phyloP scores from a whole-genome alignment of 805 yeast genomes.

The Candida boleticola region DNA sequence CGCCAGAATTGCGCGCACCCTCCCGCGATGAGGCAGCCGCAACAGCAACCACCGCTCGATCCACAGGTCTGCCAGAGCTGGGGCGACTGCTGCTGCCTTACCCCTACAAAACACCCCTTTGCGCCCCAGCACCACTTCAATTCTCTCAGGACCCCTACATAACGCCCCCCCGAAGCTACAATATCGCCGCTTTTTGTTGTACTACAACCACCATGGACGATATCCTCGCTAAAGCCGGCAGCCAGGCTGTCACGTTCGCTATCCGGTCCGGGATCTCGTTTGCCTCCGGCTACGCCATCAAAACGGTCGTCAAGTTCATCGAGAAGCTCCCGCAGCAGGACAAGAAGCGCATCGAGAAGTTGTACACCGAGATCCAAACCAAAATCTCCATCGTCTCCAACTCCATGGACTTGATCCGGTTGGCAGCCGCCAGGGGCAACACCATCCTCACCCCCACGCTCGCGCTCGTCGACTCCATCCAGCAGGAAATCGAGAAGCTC shows the following conservation, averaged over 20 bases:
- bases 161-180: no score
- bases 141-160: no score
- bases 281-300: slow-evolving; percentile 72
- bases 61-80: no score
- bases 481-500: slow-evolving; percentile 56
- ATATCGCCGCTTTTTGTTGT: no score
- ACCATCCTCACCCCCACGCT: slow-evolving; percentile 55
- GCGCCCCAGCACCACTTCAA: no score
- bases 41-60: no score
- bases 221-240: slow-evolving; percentile 56
- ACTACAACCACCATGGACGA: slow-evolving; percentile 46
- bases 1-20: no score
- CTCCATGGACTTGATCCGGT: slow-evolving; percentile 65
- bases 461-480: slow-evolving; percentile 52
- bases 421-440: slow-evolving; percentile 62
- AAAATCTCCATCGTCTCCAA: slow-evolving; percentile 60
- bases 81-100: no score
- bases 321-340: slow-evolving; percentile 56
- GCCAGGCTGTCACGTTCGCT: slow-evolving; percentile 78
- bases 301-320: slow-evolving; percentile 56
- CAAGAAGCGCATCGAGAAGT: slow-evolving; percentile 38
- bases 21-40: no score
- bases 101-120: no score
- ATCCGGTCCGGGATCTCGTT: slow-evolving; percentile 71
- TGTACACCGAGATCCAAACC: slow-evolving; percentile 47